Evolutionary conservation across 352 stramenopile species (phyloP), one percentile per base, ranked within the genome.

Genomic region (Labyrinthula sp.): DNA sequence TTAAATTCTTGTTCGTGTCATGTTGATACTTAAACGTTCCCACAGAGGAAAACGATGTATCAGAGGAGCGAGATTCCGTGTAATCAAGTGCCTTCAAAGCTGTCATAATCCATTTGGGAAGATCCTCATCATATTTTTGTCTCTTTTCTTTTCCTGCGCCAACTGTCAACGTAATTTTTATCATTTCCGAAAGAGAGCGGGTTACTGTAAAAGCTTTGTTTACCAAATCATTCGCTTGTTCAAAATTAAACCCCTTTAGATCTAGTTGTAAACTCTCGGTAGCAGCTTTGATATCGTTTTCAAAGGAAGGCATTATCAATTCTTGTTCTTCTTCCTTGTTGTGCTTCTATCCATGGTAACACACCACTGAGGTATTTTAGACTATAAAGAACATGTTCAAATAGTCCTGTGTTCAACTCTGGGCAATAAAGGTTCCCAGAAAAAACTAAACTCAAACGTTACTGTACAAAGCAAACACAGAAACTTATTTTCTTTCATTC

Each of bases 91-190:
- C 57, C 33, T 64, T 58, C 15, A 82, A 56, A 8, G 59, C 57
- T 3, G 55, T 56, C 12, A 64, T 71, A 2, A 77, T 55, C 15
- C 60, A 60, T 25, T 69, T 72, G 15, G 56, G 48, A 2, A 71
- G 61, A 15, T 61, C 41, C 6, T 65, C 62, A 34, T 79, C 60
- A 46, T 79, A 82, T 38, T 69, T 72, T 52, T 63, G 38, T 39
- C 70, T 54, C 4, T 50, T 61, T 38, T 65, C 43, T 56, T 79
- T 82, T 7, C 70, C 70, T 3, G 61, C 72, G 26, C 72, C 72
- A 0, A 68, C 64, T 3, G 77, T 47, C 29, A 82, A 68, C 5
- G 70, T 79, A 30, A 77, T 57, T 22, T 68, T 67, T 52, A 79
- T 73, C 72, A 77, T 79, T 12, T 61, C 40, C 1, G 38, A 25